Conservation (phyloP, 148 eudicot species). For the Suaeda aralocaspica region DNA sequence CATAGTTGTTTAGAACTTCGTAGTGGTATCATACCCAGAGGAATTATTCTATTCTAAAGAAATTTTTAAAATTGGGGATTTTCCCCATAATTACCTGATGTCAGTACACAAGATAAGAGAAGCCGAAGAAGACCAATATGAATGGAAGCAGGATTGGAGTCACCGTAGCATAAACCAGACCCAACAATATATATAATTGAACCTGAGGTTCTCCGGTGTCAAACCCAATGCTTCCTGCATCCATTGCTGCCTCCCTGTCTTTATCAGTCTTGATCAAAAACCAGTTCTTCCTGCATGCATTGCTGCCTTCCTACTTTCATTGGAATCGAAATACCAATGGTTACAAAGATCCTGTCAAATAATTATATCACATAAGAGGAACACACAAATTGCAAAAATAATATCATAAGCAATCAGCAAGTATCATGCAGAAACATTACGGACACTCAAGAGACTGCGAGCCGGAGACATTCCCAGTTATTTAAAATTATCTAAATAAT, state of each 20-base stretch:
- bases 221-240: conserved; percentile 76
- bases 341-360: conserved; percentile 48
- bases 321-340: conserved; percentile 63
- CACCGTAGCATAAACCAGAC: conserved; percentile 73
- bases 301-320: no score
- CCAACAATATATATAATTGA: conserved; percentile 66
- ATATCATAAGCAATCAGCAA: background rate
- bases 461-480: background rate
- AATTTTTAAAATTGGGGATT: no score
- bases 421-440: background rate
- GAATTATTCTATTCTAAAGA: no score
- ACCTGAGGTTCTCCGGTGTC: conserved; percentile 80
- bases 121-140: conserved; percentile 66
- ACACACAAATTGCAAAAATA: background rate
- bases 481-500: background rate
- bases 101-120: conserved; percentile 59
- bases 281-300: conserved; percentile 63
- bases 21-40: no score
- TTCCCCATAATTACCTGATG: conserved; percentile 53
- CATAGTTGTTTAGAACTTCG: background rate
- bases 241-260: conserved; percentile 81
- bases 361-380: conserved; percentile 7
- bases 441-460: background rate
- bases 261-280: conserved; percentile 83
- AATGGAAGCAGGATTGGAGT: conserved; percentile 75